These are phyloP conservation scores for Aspergillus melleus DNA, from an alignment of 2,329 filamentous ascomycete genomes.

Conservation along the genomic window DNA sequence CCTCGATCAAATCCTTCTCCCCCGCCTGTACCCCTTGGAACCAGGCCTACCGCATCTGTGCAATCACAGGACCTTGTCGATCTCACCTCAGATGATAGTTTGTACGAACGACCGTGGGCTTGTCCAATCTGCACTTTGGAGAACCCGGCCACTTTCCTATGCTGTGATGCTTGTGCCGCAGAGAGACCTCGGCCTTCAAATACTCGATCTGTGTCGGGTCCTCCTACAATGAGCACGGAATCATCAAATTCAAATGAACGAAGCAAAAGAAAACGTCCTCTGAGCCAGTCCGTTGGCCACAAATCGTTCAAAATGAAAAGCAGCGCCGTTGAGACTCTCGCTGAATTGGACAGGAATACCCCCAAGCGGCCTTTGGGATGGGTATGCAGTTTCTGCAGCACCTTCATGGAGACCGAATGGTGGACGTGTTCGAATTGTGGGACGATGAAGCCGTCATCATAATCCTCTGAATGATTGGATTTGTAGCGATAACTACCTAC, in stretches of 20 bases:
- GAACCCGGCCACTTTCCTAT: conserved; percentile 60
- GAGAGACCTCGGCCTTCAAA: conserved; percentile 49
- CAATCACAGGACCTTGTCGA: conserved; percentile 12
- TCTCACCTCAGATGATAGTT: conserved; percentile 27
- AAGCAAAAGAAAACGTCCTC: conserved; percentile 24
- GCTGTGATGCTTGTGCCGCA: conserved; percentile 60
- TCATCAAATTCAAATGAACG: conserved; percentile 9
- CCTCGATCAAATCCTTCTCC: conserved; percentile 40
- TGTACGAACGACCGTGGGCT: conserved; percentile 52
- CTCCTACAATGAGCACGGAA: conserved; percentile 3
- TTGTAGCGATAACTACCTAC: not conserved
- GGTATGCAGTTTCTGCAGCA: conserved; percentile 59
- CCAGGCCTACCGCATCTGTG: conserved; percentile 22
- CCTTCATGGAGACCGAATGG: conserved; percentile 65
- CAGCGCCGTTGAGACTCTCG: conserved; percentile 38
- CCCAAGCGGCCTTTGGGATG: conserved; percentile 55
- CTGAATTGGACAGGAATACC: conserved; percentile 41
- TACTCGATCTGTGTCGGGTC: conserved; percentile 13
- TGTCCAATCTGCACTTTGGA: conserved; percentile 63
- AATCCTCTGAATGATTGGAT: not conserved
- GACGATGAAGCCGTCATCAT: conserved; percentile 57
- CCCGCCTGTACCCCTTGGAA: conserved; percentile 35
- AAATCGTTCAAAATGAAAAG: conserved; percentile 30
- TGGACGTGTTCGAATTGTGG: conserved; percentile 65
- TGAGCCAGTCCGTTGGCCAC: conserved; percentile 16